A percentile compares a stretch with the other conserved stretches of the same genome.
These are phyloP conservation scores for Saccharomycopsis synnaedendra DNA, from an alignment of 805 yeast species.

Conservation along the genomic window DNA sequence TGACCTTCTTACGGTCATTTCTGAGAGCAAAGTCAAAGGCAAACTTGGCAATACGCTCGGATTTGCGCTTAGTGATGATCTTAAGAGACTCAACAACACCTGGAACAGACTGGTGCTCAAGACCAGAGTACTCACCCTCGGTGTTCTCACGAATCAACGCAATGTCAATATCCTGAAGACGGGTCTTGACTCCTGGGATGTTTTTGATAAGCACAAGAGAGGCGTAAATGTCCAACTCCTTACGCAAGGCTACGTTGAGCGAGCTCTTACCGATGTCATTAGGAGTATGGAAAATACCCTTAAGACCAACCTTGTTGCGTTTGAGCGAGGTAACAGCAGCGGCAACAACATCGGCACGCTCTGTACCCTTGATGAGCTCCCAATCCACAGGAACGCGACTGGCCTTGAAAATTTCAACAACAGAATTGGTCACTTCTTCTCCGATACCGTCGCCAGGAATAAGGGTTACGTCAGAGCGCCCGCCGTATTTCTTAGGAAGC, in stretches of 20 bases:
- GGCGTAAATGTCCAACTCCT: slow-evolving; percentile 92
- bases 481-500: slow-evolving; percentile 88
- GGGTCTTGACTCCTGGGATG: slow-evolving; percentile 87
- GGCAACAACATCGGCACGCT: slow-evolving; percentile 48
- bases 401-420: slow-evolving; percentile 75
- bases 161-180: slow-evolving; percentile 79
- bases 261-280: slow-evolving; percentile 82
- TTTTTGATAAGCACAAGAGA: slow-evolving; percentile 89
- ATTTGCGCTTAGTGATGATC: slow-evolving; percentile 86
- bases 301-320: slow-evolving; percentile 94
- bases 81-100: slow-evolving; percentile 96
- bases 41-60: slow-evolving; percentile 95
- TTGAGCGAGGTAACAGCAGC: slow-evolving; percentile 85
- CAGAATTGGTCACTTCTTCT: slow-evolving; percentile 89
- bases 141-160: slow-evolving; percentile 97
- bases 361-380: slow-evolving; percentile 68
- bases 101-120: slow-evolving; percentile 94
- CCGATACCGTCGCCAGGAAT: slow-evolving; percentile 99
- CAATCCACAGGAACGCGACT: slow-evolving; percentile 89
- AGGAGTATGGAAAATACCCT: slow-evolving; percentile 60
- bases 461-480: slow-evolving; percentile 85
- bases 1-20: slow-evolving; percentile 84
- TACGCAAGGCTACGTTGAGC: slow-evolving; percentile 91
- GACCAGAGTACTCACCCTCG: slow-evolving; percentile 97
- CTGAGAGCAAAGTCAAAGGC: slow-evolving; percentile 92